Percentiles rank a stretch among this genome's conserved stretches.
These are phyloP conservation scores for Wickerhamomyces chambardii DNA, from an alignment of 805 yeast species.

Conservation along the genomic window DNA sequence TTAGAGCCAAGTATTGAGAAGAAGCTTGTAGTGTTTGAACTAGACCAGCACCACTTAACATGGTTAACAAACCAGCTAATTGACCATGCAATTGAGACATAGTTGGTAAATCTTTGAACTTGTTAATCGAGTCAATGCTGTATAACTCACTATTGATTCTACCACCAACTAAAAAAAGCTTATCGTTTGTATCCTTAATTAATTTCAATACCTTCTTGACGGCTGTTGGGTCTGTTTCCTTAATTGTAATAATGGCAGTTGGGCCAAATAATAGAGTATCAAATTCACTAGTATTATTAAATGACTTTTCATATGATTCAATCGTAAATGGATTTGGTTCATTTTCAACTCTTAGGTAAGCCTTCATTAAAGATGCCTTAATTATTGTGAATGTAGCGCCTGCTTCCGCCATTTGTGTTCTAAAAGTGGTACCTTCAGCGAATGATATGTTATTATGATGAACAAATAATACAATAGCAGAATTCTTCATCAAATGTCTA, in stretches of 20 bases:
- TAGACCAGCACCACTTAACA: conserved; percentile 84
- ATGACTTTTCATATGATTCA: conserved; percentile 35
- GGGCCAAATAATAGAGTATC: conserved; percentile 73
- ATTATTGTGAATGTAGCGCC: conserved; percentile 67
- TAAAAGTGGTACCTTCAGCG: conserved; percentile 53
- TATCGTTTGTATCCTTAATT: conserved; percentile 57
- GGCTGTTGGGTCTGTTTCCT: conserved; percentile 58
- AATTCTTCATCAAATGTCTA: conserved; percentile 55
- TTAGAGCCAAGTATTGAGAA: conserved; percentile 61
- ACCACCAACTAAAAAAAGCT: conserved; percentile 79
- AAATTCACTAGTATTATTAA: conserved; percentile 53
- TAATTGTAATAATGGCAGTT: conserved; percentile 67
- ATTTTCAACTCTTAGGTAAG: conserved; percentile 62
- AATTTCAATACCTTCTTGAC: conserved; percentile 56
- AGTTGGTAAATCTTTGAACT: conserved; percentile 68
- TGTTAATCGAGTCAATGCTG: conserved; percentile 40
- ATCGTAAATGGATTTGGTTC: conserved; percentile 68
- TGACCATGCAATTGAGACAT: conserved; percentile 68
- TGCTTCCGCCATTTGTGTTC: conserved; percentile 50
- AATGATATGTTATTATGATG: conserved; percentile 82
- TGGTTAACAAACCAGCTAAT: conserved; percentile 75
- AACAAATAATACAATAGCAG: conserved; percentile 64
- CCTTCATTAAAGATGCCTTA: conserved; percentile 62
- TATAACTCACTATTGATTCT: conserved; percentile 55
- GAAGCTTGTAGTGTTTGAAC: conserved; percentile 71